Conservation (phyloP, 192 early-diverging fungal genomes). For the Pilaira anomala region DNA sequence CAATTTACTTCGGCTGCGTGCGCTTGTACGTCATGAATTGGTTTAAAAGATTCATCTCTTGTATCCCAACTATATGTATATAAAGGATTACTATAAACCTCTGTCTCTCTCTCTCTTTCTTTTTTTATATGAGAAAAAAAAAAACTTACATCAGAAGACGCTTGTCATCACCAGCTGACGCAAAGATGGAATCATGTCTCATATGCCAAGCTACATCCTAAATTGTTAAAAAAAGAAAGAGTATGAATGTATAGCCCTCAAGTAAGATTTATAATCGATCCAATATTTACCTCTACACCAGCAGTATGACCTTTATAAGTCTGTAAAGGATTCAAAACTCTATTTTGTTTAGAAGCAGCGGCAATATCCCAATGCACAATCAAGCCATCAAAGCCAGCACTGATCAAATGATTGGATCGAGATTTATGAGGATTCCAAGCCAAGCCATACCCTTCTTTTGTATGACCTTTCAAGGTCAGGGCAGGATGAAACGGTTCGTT, state of each 20-base stretch:
- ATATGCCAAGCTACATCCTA: constrained; percentile 93
- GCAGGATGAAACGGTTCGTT: constrained; percentile 83
- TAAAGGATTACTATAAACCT: neutral
- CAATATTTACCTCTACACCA: constrained; percentile 72
- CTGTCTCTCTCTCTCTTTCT: neutral
- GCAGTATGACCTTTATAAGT: constrained; percentile 86
- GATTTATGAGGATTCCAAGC: constrained; percentile 76
- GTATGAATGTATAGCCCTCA: neutral
- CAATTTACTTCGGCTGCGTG: constrained; percentile 93
- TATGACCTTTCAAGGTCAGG: constrained; percentile 81
- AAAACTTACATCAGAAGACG: constrained; percentile 78
- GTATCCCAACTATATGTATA: constrained; percentile 80
- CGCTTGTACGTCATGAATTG: constrained; percentile 71
- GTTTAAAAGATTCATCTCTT: constrained; percentile 64
- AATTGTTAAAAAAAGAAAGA: neutral
- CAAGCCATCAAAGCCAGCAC: constrained; percentile 88
- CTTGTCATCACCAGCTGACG: constrained; percentile 95
- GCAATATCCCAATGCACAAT: constrained; percentile 93
- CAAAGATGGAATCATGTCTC: constrained; percentile 83
- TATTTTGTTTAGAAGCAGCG: constrained; percentile 70
- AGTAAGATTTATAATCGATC: neutral
- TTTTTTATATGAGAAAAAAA: constrained; percentile 1
- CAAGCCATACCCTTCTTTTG: constrained; percentile 93
- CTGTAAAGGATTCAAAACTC: constrained; percentile 70
- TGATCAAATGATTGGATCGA: constrained; percentile 77